Conservation (phyloP, 2,329 filamentous ascomycete genomes). For the Diaporthe ampelina region DNA sequence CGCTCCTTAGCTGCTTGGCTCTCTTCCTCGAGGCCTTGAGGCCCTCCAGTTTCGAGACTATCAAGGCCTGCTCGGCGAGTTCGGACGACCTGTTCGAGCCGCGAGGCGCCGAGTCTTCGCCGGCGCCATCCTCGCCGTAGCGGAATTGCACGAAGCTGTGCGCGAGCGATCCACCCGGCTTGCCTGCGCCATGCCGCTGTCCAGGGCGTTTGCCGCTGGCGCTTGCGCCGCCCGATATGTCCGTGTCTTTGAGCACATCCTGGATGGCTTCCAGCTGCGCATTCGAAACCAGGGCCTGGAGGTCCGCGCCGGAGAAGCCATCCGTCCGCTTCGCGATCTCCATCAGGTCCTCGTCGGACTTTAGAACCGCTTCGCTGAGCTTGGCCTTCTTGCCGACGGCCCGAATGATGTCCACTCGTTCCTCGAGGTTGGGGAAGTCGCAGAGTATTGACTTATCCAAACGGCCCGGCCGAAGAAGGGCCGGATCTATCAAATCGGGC, state of each 20-base stretch:
- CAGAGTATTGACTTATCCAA: slow-evolving; percentile 95
- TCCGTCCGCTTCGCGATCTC: slow-evolving; percentile 86
- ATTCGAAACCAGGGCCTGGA: slow-evolving; percentile 96
- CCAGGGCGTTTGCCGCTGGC: slow-evolving; percentile 50
- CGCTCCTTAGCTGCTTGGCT: slow-evolving; percentile 64
- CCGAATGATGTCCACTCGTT: slow-evolving; percentile 88
- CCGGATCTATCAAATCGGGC: slow-evolving; percentile 95
- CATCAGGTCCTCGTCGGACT: slow-evolving; percentile 68
- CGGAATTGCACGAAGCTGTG: slow-evolving; percentile 85
- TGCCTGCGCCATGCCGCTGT: slow-evolving; percentile 30
- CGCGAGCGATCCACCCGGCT: slow-evolving; percentile 45
- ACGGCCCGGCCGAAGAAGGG: slow-evolving; percentile 89
- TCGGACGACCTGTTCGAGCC: slow-evolving; percentile 66
- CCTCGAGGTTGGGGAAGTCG: slow-evolving; percentile 84
- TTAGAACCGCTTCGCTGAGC: slow-evolving; percentile 75
- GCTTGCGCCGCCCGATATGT: slow-evolving; percentile 51
- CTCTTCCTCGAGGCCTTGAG: slow-evolving; percentile 80
- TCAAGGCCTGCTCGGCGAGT: slow-evolving; percentile 82
- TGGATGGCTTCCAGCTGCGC: slow-evolving; percentile 98
- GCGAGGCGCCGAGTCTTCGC: slow-evolving; percentile 54
- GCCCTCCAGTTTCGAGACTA: slow-evolving; percentile 84
- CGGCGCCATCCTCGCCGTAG: slow-evolving; percentile 74
- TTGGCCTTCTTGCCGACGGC: slow-evolving; percentile 87
- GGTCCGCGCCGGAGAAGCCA: slow-evolving; percentile 93
- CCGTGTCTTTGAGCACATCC: slow-evolving; percentile 81